Conservation (phyloP, 2,329 filamentous ascomycete genomes). For the Sporothrix euskadiensis region DNA sequence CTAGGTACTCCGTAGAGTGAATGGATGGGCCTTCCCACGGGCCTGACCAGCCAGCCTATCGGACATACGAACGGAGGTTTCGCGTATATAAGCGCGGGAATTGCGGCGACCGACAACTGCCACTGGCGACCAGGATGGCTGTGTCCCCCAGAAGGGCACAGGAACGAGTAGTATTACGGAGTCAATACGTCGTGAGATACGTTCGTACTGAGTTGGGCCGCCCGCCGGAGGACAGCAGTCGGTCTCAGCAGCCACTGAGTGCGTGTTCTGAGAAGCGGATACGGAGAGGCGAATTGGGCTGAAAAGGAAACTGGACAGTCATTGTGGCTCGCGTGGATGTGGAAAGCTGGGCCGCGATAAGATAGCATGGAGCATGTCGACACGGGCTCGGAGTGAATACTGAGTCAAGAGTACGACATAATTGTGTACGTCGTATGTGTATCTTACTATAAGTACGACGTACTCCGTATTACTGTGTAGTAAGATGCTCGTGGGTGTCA, state of each 20-base stretch:
- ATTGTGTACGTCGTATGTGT: no score
- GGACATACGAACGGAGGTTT: slow-evolving; percentile 34
- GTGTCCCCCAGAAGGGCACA: not conserved
- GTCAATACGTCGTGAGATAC: not conserved
- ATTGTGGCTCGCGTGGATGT: no score
- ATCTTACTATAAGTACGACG: no score
- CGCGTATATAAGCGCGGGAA: slow-evolving; percentile 23
- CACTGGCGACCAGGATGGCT: not conserved
- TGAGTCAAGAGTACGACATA: no score
- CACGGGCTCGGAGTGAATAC: no score
- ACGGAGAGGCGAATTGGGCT: not conserved
- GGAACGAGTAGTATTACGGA: not conserved
- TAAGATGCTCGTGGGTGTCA: no score
- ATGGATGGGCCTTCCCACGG: no score
- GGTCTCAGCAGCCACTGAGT: not conserved
- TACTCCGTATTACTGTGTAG: no score
- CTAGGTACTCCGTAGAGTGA: no score
- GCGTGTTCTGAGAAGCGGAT: not conserved
- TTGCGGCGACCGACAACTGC: slow-evolving; percentile 20
- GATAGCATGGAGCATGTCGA: not conserved
- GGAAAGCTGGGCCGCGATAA: not conserved
- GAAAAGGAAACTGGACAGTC: not conserved
- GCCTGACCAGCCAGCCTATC: slow-evolving; percentile 12
- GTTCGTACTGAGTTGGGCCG: not conserved
- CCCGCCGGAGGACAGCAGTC: not conserved